phyloP scores from a whole-genome alignment of 148 eudicot species.

The Silene conica region DNA sequence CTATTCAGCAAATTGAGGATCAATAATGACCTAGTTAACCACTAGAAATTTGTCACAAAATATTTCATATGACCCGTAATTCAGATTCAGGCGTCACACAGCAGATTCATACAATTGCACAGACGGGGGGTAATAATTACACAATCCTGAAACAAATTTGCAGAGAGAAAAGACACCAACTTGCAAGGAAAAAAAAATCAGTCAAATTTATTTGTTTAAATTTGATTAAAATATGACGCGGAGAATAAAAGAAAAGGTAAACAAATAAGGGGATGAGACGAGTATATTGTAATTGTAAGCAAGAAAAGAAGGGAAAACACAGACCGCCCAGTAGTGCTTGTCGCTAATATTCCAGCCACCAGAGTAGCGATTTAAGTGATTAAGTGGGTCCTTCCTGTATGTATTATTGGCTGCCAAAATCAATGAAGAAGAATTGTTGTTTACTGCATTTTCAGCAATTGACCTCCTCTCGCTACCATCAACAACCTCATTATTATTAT shows the following conservation, averaged over 20 bases:
- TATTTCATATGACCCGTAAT: too few relatives aligned
- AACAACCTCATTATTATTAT: background rate
- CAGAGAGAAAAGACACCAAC: background rate
- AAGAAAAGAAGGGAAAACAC: too few relatives aligned
- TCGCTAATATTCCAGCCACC: constrained; percentile 71
- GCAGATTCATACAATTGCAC: too few relatives aligned
- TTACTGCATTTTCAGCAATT: constrained; percentile 24
- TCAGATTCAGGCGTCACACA: too few relatives aligned
- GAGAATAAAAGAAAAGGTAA: background rate
- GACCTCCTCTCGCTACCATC: constrained; percentile 15
- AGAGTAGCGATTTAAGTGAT: constrained; percentile 33
- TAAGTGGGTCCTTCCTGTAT: constrained; percentile 45
- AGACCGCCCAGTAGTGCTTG: constrained; percentile 51
- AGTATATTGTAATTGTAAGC: too few relatives aligned
- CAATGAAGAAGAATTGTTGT: constrained; percentile 22
- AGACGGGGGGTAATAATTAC: background rate
- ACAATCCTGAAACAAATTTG: background rate
- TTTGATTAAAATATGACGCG: too few relatives aligned
- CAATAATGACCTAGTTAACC: too few relatives aligned
- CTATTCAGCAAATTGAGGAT: too few relatives aligned
- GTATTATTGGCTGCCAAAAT: constrained; percentile 51
- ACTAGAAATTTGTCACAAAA: too few relatives aligned
- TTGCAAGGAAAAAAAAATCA: too few relatives aligned
- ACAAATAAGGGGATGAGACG: too few relatives aligned
- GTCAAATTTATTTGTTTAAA: too few relatives aligned